These are phyloP conservation scores for Pleodorina starrii DNA, from an alignment of 139 green algal species.

Conservation along the genomic window DNA sequence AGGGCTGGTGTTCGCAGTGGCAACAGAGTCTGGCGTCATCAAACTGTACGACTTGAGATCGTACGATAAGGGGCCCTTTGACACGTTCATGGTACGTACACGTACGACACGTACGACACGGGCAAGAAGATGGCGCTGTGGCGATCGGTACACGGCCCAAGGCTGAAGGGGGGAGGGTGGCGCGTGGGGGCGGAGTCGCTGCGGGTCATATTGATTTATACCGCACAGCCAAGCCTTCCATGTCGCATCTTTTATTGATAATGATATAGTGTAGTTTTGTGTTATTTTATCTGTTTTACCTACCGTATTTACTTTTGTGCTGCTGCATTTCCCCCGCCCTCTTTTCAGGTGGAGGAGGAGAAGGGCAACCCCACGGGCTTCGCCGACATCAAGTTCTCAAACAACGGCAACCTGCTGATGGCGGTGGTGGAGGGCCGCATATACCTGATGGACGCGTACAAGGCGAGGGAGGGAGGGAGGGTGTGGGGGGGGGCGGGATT, in stretches of 20 bases:
- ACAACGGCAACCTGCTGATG: constrained; percentile 87
- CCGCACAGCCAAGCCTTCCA: no score
- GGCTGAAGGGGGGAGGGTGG: background rate
- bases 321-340: background rate
- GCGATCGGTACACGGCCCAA: no score
- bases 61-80: constrained; percentile 90
- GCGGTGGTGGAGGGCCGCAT: constrained; percentile 77
- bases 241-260: no score
- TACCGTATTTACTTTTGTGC: background rate
- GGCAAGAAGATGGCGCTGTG: no score
- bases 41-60: constrained; percentile 90
- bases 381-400: constrained; percentile 81
- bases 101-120: no score
- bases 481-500: background rate
- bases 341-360: constrained; percentile 72
- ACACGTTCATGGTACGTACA: constrained; percentile 78
- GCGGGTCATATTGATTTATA: no score
- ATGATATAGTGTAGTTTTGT: no score
- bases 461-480: background rate
- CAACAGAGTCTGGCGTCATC: constrained; percentile 78
- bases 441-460: constrained; percentile 91
- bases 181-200: background rate
- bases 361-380: constrained; percentile 68
- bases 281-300: no score
- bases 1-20: constrained; percentile 93